phyloP scores from a whole-genome alignment of 495 filamentous ascomycete genomes.

The Umbilicaria muhlenbergii region DNA sequence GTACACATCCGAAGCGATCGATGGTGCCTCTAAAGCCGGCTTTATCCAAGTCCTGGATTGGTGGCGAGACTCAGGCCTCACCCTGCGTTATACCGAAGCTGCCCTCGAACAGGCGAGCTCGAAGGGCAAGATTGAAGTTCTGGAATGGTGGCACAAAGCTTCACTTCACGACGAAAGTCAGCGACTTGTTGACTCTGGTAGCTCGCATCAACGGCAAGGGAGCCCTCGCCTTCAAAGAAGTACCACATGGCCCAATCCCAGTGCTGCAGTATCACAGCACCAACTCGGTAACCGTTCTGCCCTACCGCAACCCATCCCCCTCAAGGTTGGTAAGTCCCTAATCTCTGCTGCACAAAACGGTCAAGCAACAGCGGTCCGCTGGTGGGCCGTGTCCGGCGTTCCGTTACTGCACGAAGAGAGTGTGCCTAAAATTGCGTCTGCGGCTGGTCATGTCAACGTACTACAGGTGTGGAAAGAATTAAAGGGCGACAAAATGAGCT shows the following conservation, averaged over 20 bases:
- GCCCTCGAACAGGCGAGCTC: constrained; percentile 75
- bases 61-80: constrained; percentile 72
- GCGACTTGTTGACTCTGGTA: background rate
- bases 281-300: constrained; percentile 2
- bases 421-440: constrained; percentile 68
- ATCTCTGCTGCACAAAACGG: constrained; percentile 68
- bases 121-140: constrained; percentile 65
- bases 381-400: constrained; percentile 71
- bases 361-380: constrained; percentile 51
- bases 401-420: constrained; percentile 56
- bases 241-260: background rate
- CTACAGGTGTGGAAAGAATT: constrained; percentile 67
- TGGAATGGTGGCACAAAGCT: constrained; percentile 80
- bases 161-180: constrained; percentile 13
- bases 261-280: background rate
- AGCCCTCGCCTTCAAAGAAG: background rate
- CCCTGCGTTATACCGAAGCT: constrained; percentile 67
- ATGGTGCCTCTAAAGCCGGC: constrained; percentile 70
- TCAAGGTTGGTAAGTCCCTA: constrained; percentile 69
- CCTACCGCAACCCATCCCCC: constrained; percentile 27
- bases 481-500: constrained; percentile 70
- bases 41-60: constrained; percentile 76
- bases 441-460: constrained; percentile 74
- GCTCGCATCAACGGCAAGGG: too few species aligned
- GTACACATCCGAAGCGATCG: constrained; percentile 63